Percentiles rank a stretch among this genome's conserved stretches.
These are phyloP conservation scores for Exophiala sp. DNA, from an alignment of 2,329 filamentous ascomycete genomes.

Conservation along the genomic window DNA sequence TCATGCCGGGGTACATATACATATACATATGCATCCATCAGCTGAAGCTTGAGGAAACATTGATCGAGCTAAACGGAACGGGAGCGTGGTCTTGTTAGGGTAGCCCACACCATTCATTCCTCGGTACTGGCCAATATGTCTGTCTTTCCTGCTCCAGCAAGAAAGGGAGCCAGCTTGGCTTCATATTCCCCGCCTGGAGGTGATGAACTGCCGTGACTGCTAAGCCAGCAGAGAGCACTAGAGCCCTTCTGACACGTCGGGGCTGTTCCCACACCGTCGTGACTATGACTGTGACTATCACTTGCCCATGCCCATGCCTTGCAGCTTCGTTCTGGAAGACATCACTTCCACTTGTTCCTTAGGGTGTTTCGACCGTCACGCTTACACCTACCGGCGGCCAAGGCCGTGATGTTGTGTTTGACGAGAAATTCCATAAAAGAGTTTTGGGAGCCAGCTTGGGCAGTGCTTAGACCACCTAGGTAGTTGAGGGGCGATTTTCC, in stretches of 20 bases:
- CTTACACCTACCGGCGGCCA: constrained; percentile 8
- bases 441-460: constrained; percentile 38
- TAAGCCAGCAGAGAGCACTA: not conserved
- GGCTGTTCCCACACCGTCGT: not conserved
- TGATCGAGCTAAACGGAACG: too few relatives aligned
- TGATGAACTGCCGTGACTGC: not conserved
- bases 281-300: not conserved
- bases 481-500: constrained; percentile 35
- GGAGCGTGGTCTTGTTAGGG: too few relatives aligned
- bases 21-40: too few relatives aligned
- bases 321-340: not conserved
- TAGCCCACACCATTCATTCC: too few relatives aligned
- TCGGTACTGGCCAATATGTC: too few relatives aligned
- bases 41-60: too few relatives aligned
- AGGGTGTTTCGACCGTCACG: constrained; percentile 12
- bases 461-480: constrained; percentile 35
- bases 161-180: not conserved
- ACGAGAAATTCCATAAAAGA: constrained; percentile 35
- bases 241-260: not conserved
- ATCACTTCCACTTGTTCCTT: constrained; percentile 6
- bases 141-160: too few relatives aligned
- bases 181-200: not conserved
- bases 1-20: too few relatives aligned
- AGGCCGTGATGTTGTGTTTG: not conserved
- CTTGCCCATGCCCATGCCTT: not conserved